phyloP scores from a whole-genome alignment of 768 basidiomycete species.

The Cyathus striatus region DNA sequence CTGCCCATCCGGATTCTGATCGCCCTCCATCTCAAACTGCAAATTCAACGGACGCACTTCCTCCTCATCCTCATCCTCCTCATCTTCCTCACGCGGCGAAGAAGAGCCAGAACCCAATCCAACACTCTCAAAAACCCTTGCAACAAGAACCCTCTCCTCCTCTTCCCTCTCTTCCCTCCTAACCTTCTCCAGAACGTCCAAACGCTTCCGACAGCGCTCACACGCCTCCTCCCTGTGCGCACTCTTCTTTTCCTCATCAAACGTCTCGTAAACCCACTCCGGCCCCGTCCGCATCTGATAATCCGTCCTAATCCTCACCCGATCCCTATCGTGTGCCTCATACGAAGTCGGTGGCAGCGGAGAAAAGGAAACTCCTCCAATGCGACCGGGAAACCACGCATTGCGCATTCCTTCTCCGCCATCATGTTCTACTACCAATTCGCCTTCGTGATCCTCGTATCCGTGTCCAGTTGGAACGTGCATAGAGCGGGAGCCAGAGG shows the following conservation, averaged over 20 bases:
- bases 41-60: constrained; percentile 1
- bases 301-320: not conserved
- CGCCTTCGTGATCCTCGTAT: constrained; percentile 6
- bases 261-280: constrained; percentile 35
- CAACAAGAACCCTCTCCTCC: constrained; percentile 8
- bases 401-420: constrained; percentile 23
- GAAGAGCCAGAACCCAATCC: constrained; percentile 1
- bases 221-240: constrained; percentile 33
- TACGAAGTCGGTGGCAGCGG: not conserved
- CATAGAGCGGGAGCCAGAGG: not conserved
- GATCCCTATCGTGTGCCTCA: not conserved
- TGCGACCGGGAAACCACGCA: constrained; percentile 33
- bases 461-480: not conserved
- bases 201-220: constrained; percentile 10
- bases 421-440: constrained; percentile 8
- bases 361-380: constrained; percentile 11
- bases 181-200: constrained; percentile 9
- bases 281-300: not conserved
- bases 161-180: constrained; percentile 7
- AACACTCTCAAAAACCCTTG: constrained; percentile 7
- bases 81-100: constrained; percentile 8
- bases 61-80: constrained; percentile 19
- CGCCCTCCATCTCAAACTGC: constrained; percentile 15
- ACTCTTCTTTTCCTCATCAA: constrained; percentile 26
- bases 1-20: constrained; percentile 15